These are phyloP conservation scores for Agroathelia rolfsii DNA, from an alignment of 1,284 basidiomycete species.

Conservation along the genomic window DNA sequence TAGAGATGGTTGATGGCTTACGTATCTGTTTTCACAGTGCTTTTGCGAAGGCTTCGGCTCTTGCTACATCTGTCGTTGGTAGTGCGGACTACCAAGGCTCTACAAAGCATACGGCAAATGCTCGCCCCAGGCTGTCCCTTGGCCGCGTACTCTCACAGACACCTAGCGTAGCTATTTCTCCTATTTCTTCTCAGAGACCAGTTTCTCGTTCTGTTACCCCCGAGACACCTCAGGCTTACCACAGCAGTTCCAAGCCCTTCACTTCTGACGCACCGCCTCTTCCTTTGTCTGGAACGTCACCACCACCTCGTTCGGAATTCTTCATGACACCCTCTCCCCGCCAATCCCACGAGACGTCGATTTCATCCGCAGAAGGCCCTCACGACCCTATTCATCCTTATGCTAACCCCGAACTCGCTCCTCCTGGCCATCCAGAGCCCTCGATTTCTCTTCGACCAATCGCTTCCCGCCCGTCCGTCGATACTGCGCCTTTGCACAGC, in stretches of 20 bases:
- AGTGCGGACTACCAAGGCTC: conserved; percentile 8
- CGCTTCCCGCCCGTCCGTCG: conserved; percentile 17
- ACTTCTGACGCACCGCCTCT: conserved; percentile 4
- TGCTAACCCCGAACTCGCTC: conserved; percentile 59
- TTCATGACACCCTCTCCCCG: conserved; percentile 10
- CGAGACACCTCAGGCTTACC: conserved; percentile 2
- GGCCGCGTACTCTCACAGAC: conserved; percentile 5
- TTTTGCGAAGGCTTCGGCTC: conserved; percentile 42
- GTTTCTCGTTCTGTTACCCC: conserved; percentile 6
- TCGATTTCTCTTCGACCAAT: conserved; percentile 15
- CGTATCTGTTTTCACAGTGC: conserved; percentile 20
- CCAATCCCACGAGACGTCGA: conserved; percentile 14
- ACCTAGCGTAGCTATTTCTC: conserved; percentile 14
- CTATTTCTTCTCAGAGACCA: conserved; percentile 12
- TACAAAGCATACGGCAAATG: too few species aligned
- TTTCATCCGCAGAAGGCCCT: conserved; percentile 22
- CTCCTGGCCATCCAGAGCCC: conserved; percentile 26
- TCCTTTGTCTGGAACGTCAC: conserved; percentile 7
- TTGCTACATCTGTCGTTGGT: conserved; percentile 11
- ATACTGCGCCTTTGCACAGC: too few species aligned
- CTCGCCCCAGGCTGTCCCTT: conserved; percentile 6
- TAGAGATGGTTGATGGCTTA: too few species aligned
- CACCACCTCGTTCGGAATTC: conserved; percentile 6
- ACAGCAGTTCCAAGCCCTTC: conserved; percentile 4
- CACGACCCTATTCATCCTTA: conserved; percentile 48